These are phyloP conservation scores for Penicillium sp. DNA, from an alignment of 2,329 filamentous ascomycete species.

Conservation along the genomic window DNA sequence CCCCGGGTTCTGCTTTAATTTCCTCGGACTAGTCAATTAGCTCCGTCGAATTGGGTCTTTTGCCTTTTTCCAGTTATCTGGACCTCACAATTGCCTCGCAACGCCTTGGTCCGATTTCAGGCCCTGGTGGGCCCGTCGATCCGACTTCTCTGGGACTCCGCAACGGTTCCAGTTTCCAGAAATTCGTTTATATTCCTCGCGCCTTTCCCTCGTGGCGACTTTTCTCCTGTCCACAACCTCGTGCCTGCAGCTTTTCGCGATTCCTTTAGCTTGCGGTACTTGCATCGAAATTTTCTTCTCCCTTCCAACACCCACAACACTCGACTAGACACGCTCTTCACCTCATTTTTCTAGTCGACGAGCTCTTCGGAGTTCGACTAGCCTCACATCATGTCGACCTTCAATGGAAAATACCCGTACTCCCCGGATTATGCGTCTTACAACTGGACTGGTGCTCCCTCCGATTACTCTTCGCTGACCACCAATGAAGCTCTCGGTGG, in stretches of 20 bases:
- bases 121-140: slow-evolving; percentile 24
- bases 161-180: slow-evolving; percentile 6
- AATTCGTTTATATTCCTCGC: slow-evolving; percentile 25
- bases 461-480: slow-evolving; percentile 39
- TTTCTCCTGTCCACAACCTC: slow-evolving; percentile 12
- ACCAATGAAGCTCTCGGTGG: slow-evolving; percentile 66
- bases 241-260: slow-evolving; percentile 3
- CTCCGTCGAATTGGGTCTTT: background rate
- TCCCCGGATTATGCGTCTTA: slow-evolving; percentile 49
- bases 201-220: slow-evolving; percentile 19
- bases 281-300: background rate
- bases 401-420: slow-evolving; percentile 32
- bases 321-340: background rate
- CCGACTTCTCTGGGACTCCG: slow-evolving; percentile 14
- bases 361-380: slow-evolving; percentile 5
- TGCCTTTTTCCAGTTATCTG: background rate
- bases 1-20: slow-evolving; percentile 3
- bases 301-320: background rate
- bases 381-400: slow-evolving; percentile 28
- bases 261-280: background rate
- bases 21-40: background rate
- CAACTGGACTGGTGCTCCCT: slow-evolving; percentile 49
- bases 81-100: slow-evolving; percentile 4
- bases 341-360: background rate
- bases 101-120: slow-evolving; percentile 16